These are phyloP conservation scores for Solanum acaule DNA, from an alignment of 257 asterid genomes.

Conservation along the genomic window DNA sequence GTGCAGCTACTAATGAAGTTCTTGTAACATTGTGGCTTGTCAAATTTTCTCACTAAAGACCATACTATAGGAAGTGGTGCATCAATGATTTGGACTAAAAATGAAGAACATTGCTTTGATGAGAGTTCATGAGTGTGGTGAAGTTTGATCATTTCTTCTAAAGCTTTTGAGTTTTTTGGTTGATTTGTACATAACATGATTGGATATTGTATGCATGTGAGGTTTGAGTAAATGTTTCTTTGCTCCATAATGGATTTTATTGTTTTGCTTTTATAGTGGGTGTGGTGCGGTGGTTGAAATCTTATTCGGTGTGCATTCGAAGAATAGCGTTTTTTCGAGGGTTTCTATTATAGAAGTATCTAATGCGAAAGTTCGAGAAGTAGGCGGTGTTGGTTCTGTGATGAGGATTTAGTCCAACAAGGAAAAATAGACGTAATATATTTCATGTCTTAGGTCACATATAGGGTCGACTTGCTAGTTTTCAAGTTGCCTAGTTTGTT, in stretches of 20 bases:
- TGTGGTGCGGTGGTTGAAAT: not conserved
- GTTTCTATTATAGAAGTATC: not conserved
- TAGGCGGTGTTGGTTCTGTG: not conserved
- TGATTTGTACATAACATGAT: not conserved
- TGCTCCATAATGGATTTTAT: not conserved
- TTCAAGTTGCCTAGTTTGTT: not conserved
- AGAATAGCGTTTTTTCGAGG: not conserved
- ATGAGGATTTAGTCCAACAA: not conserved
- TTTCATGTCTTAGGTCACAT: not conserved
- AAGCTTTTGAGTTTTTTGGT: not conserved
- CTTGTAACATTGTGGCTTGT: conserved; percentile 38
- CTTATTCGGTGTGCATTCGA: too few species aligned
- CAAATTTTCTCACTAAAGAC: conserved; percentile 34
- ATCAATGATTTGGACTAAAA: conserved; percentile 19
- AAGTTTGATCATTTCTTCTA: conserved; percentile 5
- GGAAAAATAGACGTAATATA: not conserved
- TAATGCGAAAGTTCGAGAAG: not conserved
- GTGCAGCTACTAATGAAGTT: conserved; percentile 26
- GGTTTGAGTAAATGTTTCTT: not conserved
- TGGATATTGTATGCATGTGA: not conserved
- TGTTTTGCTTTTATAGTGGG: not conserved
- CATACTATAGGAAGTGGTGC: conserved; percentile 44
- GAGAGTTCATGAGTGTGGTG: conserved; percentile 17
- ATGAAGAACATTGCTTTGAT: conserved; percentile 29
- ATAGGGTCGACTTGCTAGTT: not conserved